Evolutionary conservation across 2,329 filamentous ascomycete species (phyloP).

Genomic region (Tolypocladium amazonense): DNA sequence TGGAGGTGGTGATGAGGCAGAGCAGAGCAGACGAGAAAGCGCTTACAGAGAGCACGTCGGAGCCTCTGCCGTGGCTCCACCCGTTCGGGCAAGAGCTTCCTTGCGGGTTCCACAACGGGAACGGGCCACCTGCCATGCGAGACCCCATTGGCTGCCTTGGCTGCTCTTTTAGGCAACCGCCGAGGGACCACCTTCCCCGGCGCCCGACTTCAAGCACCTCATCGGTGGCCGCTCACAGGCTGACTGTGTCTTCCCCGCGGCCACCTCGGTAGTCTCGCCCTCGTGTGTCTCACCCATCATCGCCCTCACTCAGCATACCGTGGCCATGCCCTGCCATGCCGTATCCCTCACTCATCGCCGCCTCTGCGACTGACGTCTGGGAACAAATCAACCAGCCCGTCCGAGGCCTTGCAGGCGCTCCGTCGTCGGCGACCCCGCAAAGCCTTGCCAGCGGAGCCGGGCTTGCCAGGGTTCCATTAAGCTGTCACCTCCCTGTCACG

Average conservation of each 20-base stretch:
- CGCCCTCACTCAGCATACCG: background rate
- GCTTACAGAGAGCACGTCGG: background rate
- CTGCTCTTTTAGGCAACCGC: background rate
- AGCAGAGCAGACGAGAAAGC: background rate
- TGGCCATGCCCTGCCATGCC: no score
- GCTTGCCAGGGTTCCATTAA: background rate
- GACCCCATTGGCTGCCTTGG: background rate
- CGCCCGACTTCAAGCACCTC: background rate
- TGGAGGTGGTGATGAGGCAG: background rate
- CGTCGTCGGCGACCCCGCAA: background rate
- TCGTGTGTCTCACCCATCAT: background rate
- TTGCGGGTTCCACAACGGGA: background rate
- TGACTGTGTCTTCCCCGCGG: background rate
- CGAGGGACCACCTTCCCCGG: background rate
- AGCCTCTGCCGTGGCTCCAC: background rate
- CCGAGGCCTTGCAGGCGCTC: background rate
- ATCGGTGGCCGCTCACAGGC: background rate
- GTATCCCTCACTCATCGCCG: background rate
- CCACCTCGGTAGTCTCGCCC: background rate
- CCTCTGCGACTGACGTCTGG: background rate
- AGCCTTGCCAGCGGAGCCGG: background rate
- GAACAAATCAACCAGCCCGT: background rate
- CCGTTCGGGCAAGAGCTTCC: background rate
- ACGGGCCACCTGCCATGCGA: background rate
- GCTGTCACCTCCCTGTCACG: background rate